phyloP scores from a whole-genome alignment of 1,284 basidiomycete species.

The Moesziomyces sp. region DNA sequence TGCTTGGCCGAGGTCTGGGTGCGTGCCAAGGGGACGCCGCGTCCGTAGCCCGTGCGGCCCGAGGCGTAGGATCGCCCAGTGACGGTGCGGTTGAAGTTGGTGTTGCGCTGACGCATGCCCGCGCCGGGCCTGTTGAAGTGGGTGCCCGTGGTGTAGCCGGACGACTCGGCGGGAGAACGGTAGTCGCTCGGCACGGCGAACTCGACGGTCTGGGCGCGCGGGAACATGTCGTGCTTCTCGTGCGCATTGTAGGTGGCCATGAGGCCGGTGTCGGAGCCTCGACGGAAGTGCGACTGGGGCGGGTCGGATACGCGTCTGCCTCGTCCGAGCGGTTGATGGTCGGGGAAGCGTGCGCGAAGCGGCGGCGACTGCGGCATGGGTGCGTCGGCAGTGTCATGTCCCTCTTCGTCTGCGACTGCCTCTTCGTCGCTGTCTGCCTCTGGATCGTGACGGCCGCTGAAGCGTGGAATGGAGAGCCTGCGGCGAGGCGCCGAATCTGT shows the following conservation, averaged over 20 bases:
- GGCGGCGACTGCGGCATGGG: constrained; percentile 15
- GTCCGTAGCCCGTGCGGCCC: constrained; percentile 31
- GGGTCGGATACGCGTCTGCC: constrained; percentile 49
- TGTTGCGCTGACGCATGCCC: constrained; percentile 28
- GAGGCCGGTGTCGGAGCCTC: constrained; percentile 49
- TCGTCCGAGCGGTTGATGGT: constrained; percentile 14
- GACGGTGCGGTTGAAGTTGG: constrained; percentile 37
- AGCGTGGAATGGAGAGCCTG: constrained; percentile 39
- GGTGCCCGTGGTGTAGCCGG: constrained; percentile 25
- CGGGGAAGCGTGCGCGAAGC: constrained; percentile 39
- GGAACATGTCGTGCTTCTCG: constrained; percentile 67
- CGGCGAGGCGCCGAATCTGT: constrained; percentile 7
- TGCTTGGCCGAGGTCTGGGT: constrained; percentile 68
- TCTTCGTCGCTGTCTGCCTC: constrained; percentile 37
- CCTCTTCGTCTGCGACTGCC: constrained; percentile 10
- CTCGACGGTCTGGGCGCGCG: constrained; percentile 73
- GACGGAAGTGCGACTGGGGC: constrained; percentile 29
- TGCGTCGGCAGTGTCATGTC: background rate
- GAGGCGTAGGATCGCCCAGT: constrained; percentile 44
- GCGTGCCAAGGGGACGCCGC: constrained; percentile 66
- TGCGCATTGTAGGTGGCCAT: constrained; percentile 9
- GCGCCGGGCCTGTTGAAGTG: constrained; percentile 4
- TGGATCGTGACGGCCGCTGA: constrained; percentile 27
- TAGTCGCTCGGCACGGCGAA: constrained; percentile 70
- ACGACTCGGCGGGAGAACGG: constrained; percentile 15